A percentile compares a stretch with the other conserved stretches of the same genome.
phyloP scores from a whole-genome alignment of 352 stramenopile species.

The Phytophthora sp. region DNA sequence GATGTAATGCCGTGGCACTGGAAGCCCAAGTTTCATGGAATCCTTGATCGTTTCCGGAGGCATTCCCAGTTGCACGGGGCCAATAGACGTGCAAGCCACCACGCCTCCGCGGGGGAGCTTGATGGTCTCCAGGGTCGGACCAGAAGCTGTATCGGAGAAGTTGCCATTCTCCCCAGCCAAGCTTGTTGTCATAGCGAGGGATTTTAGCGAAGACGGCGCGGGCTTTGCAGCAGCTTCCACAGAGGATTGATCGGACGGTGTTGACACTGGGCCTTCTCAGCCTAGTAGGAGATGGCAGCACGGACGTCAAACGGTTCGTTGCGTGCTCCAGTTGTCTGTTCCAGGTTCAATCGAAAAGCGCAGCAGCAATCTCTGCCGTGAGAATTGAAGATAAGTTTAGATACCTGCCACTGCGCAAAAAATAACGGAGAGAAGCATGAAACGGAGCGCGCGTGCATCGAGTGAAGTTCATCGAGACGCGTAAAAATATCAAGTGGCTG shows the following conservation, averaged over 20 bases:
- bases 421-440: slow-evolving; percentile 34
- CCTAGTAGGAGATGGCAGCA: slow-evolving; percentile 6
- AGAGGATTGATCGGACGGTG: background rate
- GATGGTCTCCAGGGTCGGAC: slow-evolving; percentile 55
- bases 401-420: slow-evolving; percentile 11
- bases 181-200: slow-evolving; percentile 28
- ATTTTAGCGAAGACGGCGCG: background rate
- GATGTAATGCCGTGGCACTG: slow-evolving; percentile 95
- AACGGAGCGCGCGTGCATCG: slow-evolving; percentile 22
- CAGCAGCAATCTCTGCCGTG: slow-evolving; percentile 8
- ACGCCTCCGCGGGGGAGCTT: slow-evolving; percentile 77
- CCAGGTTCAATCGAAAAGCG: slow-evolving; percentile 11
- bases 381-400: slow-evolving; percentile 32
- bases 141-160: slow-evolving; percentile 5
- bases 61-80: slow-evolving; percentile 92
- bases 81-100: slow-evolving; percentile 80
- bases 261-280: background rate
- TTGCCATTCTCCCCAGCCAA: slow-evolving; percentile 12
- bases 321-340: background rate
- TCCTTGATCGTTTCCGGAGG: slow-evolving; percentile 98
- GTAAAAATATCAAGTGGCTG: slow-evolving; percentile 28
- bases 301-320: slow-evolving; percentile 16
- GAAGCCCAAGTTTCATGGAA: slow-evolving; percentile 93
- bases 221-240: background rate
- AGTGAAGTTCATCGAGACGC: background rate